Evolutionary conservation across 2,329 filamentous ascomycete species (phyloP).

Genomic region (Coniella lustricola): DNA sequence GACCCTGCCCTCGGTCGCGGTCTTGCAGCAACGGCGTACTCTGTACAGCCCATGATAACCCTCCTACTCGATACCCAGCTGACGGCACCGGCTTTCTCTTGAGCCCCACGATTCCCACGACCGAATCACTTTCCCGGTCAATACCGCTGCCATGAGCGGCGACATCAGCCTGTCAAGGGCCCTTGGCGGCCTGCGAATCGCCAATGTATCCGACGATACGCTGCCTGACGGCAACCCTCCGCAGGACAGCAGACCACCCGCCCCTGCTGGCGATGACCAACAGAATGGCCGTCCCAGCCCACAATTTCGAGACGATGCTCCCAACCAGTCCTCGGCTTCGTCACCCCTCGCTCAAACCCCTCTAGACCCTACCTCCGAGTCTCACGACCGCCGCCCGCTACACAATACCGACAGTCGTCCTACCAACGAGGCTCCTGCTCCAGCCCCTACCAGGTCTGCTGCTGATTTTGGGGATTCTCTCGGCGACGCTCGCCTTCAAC

Average conservation of each 20-base stretch:
- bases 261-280: constrained; percentile 26
- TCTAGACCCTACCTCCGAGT: neutral
- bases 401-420: constrained; percentile 4
- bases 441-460: constrained; percentile 15
- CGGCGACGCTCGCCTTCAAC: neutral
- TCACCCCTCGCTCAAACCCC: constrained; percentile 17
- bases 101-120: constrained; percentile 12
- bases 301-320: constrained; percentile 5
- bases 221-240: constrained; percentile 26
- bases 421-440: neutral
- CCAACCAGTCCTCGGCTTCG: constrained; percentile 4
- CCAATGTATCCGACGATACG: constrained; percentile 77
- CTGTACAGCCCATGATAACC: constrained; percentile 5
- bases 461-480: constrained; percentile 8
- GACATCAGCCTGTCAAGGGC: constrained; percentile 89
- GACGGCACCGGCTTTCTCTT: constrained; percentile 10
- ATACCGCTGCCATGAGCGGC: constrained; percentile 63
- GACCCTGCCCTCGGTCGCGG: neutral
- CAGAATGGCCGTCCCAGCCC: constrained; percentile 20
- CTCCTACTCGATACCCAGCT: constrained; percentile 2
- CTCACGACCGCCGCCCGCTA: neutral
- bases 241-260: constrained; percentile 20
- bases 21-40: neutral
- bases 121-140: constrained; percentile 4
- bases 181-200: constrained; percentile 89